phyloP scores from a whole-genome alignment of 2,329 filamentous ascomycete species.

The Aspergillus novoparasiticus region DNA sequence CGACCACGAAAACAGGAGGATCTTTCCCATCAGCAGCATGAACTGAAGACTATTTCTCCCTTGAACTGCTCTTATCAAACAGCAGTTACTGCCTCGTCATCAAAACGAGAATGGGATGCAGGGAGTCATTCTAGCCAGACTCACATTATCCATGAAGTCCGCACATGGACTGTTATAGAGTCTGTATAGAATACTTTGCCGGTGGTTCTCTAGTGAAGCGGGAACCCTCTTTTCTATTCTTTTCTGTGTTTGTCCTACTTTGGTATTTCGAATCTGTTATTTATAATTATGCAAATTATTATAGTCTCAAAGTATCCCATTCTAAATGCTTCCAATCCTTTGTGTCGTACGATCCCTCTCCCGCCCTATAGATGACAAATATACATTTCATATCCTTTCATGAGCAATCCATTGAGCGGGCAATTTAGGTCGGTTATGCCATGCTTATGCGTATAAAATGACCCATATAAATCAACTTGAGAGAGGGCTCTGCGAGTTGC shows the following conservation, averaged over 20 bases:
- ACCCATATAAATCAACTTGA: too few relatives aligned
- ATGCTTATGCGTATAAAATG: too few relatives aligned
- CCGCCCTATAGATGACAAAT: too few relatives aligned
- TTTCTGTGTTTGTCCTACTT: background rate
- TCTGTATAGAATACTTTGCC: background rate
- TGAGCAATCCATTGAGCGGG: too few relatives aligned
- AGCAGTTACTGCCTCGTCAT: constrained; percentile 16
- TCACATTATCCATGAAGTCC: constrained; percentile 29
- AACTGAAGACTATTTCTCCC: background rate
- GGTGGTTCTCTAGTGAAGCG: background rate
- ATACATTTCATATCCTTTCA: too few relatives aligned
- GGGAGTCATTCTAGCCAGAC: constrained; percentile 30
- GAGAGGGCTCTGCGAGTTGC: too few relatives aligned
- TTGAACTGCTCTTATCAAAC: constrained; percentile 7
- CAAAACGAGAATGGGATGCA: constrained; percentile 22
- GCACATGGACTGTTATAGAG: constrained; percentile 26
- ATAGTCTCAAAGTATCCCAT: background rate
- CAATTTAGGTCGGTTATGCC: too few relatives aligned
- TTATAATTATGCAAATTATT: background rate
- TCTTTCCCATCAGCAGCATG: constrained; percentile 6
- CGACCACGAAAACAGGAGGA: constrained; percentile 18
- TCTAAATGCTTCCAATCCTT: background rate
- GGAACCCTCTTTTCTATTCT: background rate
- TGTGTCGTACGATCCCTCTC: too few relatives aligned
- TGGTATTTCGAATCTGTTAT: background rate